Evolutionary conservation across 495 filamentous ascomycete species (phyloP).

Genomic region (Daldinia vernicosa): DNA sequence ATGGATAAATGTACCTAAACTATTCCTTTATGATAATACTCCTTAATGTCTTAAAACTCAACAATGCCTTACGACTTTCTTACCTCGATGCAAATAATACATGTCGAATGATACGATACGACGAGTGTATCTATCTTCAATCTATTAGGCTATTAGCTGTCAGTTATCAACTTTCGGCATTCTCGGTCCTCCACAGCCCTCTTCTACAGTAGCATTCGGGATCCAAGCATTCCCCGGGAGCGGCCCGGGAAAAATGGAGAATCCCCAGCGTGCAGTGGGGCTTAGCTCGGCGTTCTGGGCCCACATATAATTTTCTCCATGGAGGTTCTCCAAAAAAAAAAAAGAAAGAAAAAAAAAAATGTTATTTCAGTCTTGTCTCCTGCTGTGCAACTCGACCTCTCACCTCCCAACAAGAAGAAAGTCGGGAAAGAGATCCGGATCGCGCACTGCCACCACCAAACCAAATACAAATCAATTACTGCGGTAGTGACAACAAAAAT

Average conservation of each 20-base stretch:
- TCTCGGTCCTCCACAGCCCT: background rate
- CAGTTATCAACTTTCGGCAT: slow-evolving; percentile 3
- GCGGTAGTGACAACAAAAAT: background rate
- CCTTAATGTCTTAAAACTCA: background rate
- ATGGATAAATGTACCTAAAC: background rate
- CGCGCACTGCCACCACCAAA: slow-evolving; percentile 28
- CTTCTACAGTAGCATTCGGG: background rate
- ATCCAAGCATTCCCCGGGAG: slow-evolving; percentile 12
- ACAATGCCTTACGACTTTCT: background rate
- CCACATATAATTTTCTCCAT: slow-evolving; percentile 15
- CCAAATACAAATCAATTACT: background rate
- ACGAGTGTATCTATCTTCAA: background rate
- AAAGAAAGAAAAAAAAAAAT: background rate
- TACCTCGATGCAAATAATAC: background rate
- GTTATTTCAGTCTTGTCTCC: background rate
- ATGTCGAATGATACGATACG: background rate
- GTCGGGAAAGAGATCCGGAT: background rate
- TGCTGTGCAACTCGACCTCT: slow-evolving; percentile 25
- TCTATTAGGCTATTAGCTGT: background rate
- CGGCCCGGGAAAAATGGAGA: slow-evolving; percentile 4
- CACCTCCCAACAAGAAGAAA: background rate
- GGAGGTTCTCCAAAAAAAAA: background rate
- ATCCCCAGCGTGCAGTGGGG: slow-evolving; percentile 6
- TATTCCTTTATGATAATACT: background rate
- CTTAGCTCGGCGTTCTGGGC: slow-evolving; percentile 9